phyloP scores from a whole-genome alignment of 1,284 basidiomycete genomes.

The Vanrija humicola region DNA sequence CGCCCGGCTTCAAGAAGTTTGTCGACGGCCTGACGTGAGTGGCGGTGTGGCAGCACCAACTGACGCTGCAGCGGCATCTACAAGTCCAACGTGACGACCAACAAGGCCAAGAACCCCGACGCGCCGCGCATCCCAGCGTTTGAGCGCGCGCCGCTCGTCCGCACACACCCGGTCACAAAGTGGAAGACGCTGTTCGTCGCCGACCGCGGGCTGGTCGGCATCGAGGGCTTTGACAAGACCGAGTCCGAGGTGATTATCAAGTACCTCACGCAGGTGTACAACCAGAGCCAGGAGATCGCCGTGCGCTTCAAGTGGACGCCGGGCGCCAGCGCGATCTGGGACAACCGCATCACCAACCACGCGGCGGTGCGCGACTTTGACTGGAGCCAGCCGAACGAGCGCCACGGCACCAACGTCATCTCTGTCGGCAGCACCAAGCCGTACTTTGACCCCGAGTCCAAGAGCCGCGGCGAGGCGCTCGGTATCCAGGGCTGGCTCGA shows the following conservation, averaged over 20 bases:
- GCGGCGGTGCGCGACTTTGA: constrained; percentile 39
- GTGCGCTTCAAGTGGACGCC: constrained; percentile 44
- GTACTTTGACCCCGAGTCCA: constrained; percentile 26
- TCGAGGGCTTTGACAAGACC: constrained; percentile 26
- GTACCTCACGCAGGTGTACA: constrained; percentile 33
- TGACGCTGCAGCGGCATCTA: constrained; percentile 21
- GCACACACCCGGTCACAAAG: constrained; percentile 28
- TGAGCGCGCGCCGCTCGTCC: constrained; percentile 20
- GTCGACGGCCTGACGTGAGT: constrained; percentile 28
- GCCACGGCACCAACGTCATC: constrained; percentile 31
- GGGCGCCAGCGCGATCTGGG: constrained; percentile 40
- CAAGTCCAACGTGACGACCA: constrained; percentile 28
- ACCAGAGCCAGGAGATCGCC: constrained; percentile 41
- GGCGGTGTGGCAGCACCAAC: not conserved
- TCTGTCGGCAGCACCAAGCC: constrained; percentile 39
- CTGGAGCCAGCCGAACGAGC: constrained; percentile 16
- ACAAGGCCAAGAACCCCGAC: constrained; percentile 21
- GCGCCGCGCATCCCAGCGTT: constrained; percentile 59
- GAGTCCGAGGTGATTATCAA: constrained; percentile 31
- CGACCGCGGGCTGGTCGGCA: constrained; percentile 38
- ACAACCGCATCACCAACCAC: constrained; percentile 40
- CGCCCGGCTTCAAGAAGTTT: constrained; percentile 23
- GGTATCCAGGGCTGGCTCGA: constrained; percentile 18
- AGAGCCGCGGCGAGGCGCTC: constrained; percentile 20
- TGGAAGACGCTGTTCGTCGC: constrained; percentile 53